Evolutionary conservation across 352 stramenopile species (phyloP).

Genomic region (Phytophthora cactorum): DNA sequence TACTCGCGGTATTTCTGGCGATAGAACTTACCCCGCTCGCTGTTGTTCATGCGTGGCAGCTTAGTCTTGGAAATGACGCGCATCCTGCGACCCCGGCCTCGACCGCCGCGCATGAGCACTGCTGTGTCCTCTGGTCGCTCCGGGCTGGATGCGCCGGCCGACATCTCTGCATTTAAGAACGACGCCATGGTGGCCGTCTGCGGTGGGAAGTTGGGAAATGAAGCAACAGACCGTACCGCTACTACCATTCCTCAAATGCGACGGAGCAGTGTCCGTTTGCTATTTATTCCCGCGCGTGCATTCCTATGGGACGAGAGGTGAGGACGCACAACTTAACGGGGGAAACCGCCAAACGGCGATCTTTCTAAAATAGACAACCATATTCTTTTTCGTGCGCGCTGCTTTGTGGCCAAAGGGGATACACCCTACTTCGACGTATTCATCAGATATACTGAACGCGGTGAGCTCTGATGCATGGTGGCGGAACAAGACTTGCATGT

Average conservation of each 20-base stretch:
- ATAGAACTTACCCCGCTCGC: conserved; percentile 73
- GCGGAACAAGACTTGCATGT: background rate
- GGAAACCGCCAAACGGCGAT: conserved; percentile 8
- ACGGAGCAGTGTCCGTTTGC: conserved; percentile 21
- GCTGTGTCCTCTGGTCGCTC: conserved; percentile 15
- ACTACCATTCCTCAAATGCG: conserved; percentile 18
- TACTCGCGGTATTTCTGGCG: conserved; percentile 66
- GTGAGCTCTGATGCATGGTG: background rate
- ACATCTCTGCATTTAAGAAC: conserved; percentile 3
- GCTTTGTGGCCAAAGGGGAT: conserved; percentile 3
- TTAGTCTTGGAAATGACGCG: conserved; percentile 42
- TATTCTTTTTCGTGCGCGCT: background rate
- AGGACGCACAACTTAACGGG: conserved; percentile 9
- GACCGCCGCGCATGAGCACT: conserved; percentile 20
- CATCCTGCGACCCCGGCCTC: conserved; percentile 27
- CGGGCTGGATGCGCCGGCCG: conserved; percentile 9
- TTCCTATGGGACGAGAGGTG: conserved; percentile 8
- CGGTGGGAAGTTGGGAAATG: conserved; percentile 19
- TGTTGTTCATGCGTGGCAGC: conserved; percentile 73
- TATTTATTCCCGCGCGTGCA: background rate
- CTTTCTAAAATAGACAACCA: conserved; percentile 4
- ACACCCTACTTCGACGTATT: background rate
- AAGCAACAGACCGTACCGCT: conserved; percentile 6
- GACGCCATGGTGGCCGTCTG: conserved; percentile 12
- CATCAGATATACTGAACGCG: background rate